Evolutionary conservation across 805 yeast species (phyloP), one percentile per base, ranked within the genome.

Genomic region (Suhomyces sp.): DNA sequence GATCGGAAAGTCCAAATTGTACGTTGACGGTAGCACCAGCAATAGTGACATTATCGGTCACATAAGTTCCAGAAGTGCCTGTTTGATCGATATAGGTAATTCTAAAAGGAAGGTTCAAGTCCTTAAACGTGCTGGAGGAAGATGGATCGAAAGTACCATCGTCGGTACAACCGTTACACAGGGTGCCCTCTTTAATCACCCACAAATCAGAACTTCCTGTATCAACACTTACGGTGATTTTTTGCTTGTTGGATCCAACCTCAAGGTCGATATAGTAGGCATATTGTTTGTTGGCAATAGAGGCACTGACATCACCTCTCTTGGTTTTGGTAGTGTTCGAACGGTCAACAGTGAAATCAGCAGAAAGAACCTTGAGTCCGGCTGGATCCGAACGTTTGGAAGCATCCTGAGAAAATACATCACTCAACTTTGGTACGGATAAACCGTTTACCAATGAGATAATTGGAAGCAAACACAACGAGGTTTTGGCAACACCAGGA

Each of bases 191-290:
- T 20, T 16, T 8, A 29, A 29, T 24, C 2, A 40, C 35, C 43
- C 43, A 42, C 19, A 39, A 35, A 18, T 39, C 39, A 18, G 43
- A 39, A 19, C 37, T 33, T 5, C 46, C 46, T 5, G 42, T 42
- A 28, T 45, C 49, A 6, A 45, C 22, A 20, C 35, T 34, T 13
- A 45, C 44, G 9, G 31, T 19, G 12, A 36, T 21, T 18, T 25
- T 25, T 18, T 42, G 42, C 20, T 37, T 35, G 38, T 39, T 24
- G 24, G 40, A 33, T 11, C 46, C 48, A 23, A 42, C 5, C 5
- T 17, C 8, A 16, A 41, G 23, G 11, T 22, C 22, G 14, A 31
- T 31, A 10, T 34, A 21, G 31, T 41, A 41, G 16, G 7, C 5
- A 11, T 6, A 12, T 8, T 25, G 15, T 12, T 13, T 16, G 12